These are phyloP conservation scores for Aspergillus puulaauensis DNA, from an alignment of 2,329 filamentous ascomycete genomes.

Conservation along the genomic window DNA sequence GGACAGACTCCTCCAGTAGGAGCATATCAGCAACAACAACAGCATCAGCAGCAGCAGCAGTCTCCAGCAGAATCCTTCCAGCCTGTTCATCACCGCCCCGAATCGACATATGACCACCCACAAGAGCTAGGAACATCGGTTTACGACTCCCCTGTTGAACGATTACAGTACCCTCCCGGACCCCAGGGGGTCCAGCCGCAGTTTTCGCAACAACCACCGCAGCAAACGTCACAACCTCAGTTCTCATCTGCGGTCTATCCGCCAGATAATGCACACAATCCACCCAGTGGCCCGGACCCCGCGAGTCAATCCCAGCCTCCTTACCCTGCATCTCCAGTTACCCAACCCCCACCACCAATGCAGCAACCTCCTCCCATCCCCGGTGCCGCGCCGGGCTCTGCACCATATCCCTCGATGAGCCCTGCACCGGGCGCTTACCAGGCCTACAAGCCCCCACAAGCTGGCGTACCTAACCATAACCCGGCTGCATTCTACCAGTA, in stretches of 20 bases:
- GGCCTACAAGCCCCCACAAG: conserved; percentile 37
- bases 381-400: conserved; percentile 27
- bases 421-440: conserved; percentile 33
- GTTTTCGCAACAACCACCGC: conserved; percentile 33
- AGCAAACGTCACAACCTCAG: conserved; percentile 33
- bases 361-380: conserved; percentile 39
- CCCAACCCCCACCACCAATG: conserved; percentile 31
- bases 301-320: conserved; percentile 30
- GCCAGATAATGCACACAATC: conserved; percentile 31
- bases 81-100: conserved; percentile 54
- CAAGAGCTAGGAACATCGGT: conserved; percentile 77
- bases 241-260: conserved; percentile 44
- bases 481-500: conserved; percentile 42
- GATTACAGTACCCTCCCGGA: conserved; percentile 33
- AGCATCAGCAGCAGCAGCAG: conserved; percentile 35
- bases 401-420: conserved; percentile 35
- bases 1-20: conserved; percentile 37
- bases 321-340: conserved; percentile 30
- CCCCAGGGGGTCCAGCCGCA: conserved; percentile 29
- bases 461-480: conserved; percentile 32
- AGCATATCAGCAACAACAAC: conserved; percentile 22
- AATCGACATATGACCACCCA: conserved; percentile 68
- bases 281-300: conserved; percentile 17
- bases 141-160: conserved; percentile 70
- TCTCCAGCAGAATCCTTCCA: conserved; percentile 50